phyloP scores from a whole-genome alignment of 352 stramenopile species.

The Pythium dissotocum region DNA sequence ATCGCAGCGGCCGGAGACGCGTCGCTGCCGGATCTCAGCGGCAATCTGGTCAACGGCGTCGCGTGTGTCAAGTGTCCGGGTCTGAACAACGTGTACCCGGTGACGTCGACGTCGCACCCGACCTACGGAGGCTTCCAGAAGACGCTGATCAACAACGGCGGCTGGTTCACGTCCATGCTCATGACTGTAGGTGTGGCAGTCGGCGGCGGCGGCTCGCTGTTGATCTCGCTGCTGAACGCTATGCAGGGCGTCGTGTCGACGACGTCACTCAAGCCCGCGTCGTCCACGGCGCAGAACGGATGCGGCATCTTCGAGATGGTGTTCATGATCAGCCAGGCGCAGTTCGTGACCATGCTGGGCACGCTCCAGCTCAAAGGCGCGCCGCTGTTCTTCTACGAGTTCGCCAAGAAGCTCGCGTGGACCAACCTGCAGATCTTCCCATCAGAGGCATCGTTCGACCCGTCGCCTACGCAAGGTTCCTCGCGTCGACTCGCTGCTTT shows the following conservation, averaged over 20 bases:
- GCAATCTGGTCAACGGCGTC: conserved; percentile 22
- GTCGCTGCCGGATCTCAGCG: conserved; percentile 17
- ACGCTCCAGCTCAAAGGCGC: conserved; percentile 42
- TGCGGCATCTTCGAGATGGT: conserved; percentile 42
- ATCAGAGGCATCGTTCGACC: conserved; percentile 16
- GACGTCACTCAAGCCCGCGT: conserved; percentile 23
- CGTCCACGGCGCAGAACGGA: conserved; percentile 24
- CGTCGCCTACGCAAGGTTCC: neutral
- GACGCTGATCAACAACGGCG: conserved; percentile 45
- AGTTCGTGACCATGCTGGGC: conserved; percentile 53
- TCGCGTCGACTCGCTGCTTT: neutral
- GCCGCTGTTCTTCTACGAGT: conserved; percentile 48
- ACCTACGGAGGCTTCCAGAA: conserved; percentile 40
- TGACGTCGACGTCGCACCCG: conserved; percentile 34
- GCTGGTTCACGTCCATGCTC: conserved; percentile 30
- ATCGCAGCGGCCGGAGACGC: conserved; percentile 9
- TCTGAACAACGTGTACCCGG: conserved; percentile 46
- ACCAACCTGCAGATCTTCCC: conserved; percentile 55
- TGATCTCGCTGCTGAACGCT: conserved; percentile 25
- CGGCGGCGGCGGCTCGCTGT: conserved; percentile 26
- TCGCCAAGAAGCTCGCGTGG: conserved; percentile 52
- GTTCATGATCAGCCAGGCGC: conserved; percentile 41
- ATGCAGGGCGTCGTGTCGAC: conserved; percentile 8
- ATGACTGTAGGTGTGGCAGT: conserved; percentile 38
- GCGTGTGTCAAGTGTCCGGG: conserved; percentile 46